Conservation (phyloP, 2,329 filamentous ascomycete species). For the Blastomyces silverae region DNA sequence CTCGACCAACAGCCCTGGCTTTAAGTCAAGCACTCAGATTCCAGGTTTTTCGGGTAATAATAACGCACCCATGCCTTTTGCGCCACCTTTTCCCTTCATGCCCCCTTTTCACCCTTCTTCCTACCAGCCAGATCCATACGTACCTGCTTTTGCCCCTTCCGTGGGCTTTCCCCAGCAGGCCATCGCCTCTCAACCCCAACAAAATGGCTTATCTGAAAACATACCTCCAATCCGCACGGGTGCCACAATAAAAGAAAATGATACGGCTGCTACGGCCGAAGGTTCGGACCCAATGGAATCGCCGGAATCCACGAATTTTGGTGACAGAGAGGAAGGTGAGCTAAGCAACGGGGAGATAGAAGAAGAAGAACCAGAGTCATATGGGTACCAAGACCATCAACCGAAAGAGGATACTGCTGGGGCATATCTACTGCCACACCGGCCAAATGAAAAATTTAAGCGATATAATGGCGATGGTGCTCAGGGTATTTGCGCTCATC, state of each 20-base stretch:
- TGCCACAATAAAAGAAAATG: not conserved
- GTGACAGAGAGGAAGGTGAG: conserved; percentile 65
- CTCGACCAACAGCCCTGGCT: conserved; percentile 24
- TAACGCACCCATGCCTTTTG: conserved; percentile 27
- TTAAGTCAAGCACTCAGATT: conserved; percentile 29
- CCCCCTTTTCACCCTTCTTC: conserved; percentile 33
- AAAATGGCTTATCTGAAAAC: not conserved
- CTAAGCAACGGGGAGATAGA: conserved; percentile 58
- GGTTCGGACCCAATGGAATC: conserved; percentile 3
- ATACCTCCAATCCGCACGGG: not conserved
- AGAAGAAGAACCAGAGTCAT: conserved; percentile 9
- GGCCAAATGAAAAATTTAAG: not conserved
- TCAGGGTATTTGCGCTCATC: not conserved
- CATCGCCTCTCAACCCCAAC: not conserved
- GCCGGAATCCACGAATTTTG: conserved; percentile 29
- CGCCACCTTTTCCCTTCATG: conserved; percentile 29
- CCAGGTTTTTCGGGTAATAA: conserved; percentile 27
- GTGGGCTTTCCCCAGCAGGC: conserved; percentile 20
- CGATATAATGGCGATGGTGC: not conserved
- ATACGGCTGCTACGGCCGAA: not conserved
- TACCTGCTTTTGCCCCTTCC: conserved; percentile 14
- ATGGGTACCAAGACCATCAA: conserved; percentile 6
- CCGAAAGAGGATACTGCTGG: not conserved
- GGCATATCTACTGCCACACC: not conserved
- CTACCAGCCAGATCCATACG: conserved; percentile 19